These are phyloP conservation scores for Gardenia jasminoides DNA, from an alignment of 257 asterid genomes.

Conservation along the genomic window DNA sequence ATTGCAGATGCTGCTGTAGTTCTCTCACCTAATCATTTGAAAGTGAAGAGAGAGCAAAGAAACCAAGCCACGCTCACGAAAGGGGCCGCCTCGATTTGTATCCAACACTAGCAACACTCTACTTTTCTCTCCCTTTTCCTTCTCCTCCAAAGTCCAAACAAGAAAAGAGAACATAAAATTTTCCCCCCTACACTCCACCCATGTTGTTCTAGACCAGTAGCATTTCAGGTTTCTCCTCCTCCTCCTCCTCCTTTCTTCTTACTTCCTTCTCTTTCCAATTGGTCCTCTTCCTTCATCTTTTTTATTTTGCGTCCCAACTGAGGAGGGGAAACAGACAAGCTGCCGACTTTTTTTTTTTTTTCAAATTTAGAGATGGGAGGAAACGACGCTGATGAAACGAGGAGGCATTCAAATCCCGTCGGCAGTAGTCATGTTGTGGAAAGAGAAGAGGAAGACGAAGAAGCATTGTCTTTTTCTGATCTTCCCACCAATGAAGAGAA, in stretches of 20 bases:
- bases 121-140: not conserved
- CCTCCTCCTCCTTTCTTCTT: conserved; percentile 47
- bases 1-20: not conserved
- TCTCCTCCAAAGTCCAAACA: conserved; percentile 37
- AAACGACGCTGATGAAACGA: conserved; percentile 7
- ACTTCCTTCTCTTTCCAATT: conserved; percentile 15
- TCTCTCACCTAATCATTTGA: conserved; percentile 32
- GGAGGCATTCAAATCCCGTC: conserved; percentile 10
- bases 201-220: conserved; percentile 13
- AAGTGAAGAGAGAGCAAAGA: conserved; percentile 25
- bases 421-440: not conserved
- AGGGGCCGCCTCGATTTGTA: conserved; percentile 39
- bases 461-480: conserved; percentile 77
- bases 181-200: conserved; percentile 27
- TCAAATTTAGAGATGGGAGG: not conserved
- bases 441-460: conserved; percentile 35
- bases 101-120: conserved; percentile 14
- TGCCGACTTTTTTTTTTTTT: too few relatives aligned
- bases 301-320: too few relatives aligned
- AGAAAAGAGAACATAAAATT: conserved; percentile 32
- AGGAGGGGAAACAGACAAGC: conserved; percentile 5
- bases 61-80: conserved; percentile 39
- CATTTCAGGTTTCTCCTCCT: conserved; percentile 15
- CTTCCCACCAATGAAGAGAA: conserved; percentile 51
- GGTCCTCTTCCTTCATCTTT: not conserved